These are phyloP conservation scores for Vitis rotundifolia DNA, from an alignment of 164 flowering plant genomes.

Conservation along the genomic window DNA sequence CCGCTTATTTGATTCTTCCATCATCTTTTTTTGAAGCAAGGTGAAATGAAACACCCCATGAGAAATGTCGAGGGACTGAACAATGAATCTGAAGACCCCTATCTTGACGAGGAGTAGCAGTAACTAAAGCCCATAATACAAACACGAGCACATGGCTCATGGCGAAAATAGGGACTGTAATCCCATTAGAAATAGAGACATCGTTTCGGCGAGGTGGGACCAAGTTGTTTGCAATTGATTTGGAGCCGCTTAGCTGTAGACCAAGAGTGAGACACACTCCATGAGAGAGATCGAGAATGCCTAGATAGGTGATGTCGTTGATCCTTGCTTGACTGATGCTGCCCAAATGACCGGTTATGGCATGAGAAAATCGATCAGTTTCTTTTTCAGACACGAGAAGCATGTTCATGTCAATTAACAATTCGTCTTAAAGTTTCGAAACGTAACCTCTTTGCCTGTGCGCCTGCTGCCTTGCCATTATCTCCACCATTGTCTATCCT, in stretches of 20 bases:
- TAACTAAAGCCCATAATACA: slow-evolving; percentile 58
- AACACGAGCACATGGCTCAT: slow-evolving; percentile 45
- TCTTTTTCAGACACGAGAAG: too few relatives aligned
- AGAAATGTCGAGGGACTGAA: slow-evolving; percentile 36
- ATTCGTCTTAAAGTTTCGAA: too few relatives aligned
- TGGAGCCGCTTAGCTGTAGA: slow-evolving; percentile 59
- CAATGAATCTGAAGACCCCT: slow-evolving; percentile 44
- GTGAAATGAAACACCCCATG: slow-evolving; percentile 39
- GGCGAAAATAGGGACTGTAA: slow-evolving; percentile 36
- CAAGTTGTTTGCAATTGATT: slow-evolving; percentile 37
- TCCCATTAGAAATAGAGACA: slow-evolving; percentile 36
- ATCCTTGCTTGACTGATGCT: slow-evolving; percentile 27
- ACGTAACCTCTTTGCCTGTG: too few relatives aligned
- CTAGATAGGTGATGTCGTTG: slow-evolving; percentile 15
- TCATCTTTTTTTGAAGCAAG: slow-evolving; percentile 34
- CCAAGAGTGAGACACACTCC: slow-evolving; percentile 64
- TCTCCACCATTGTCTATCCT: too few relatives aligned
- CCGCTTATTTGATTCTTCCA: slow-evolving; percentile 48
- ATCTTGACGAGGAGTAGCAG: slow-evolving; percentile 65
- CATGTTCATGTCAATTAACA: too few relatives aligned
- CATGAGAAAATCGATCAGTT: slow-evolving; percentile 35
- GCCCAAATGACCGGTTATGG: slow-evolving; percentile 53
- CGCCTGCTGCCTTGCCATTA: too few relatives aligned
- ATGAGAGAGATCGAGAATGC: slow-evolving; percentile 54
- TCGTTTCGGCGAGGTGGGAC: slow-evolving; percentile 41